phyloP scores from a whole-genome alignment of 1,284 basidiomycete species.

The Quambalaria eucalypti region DNA sequence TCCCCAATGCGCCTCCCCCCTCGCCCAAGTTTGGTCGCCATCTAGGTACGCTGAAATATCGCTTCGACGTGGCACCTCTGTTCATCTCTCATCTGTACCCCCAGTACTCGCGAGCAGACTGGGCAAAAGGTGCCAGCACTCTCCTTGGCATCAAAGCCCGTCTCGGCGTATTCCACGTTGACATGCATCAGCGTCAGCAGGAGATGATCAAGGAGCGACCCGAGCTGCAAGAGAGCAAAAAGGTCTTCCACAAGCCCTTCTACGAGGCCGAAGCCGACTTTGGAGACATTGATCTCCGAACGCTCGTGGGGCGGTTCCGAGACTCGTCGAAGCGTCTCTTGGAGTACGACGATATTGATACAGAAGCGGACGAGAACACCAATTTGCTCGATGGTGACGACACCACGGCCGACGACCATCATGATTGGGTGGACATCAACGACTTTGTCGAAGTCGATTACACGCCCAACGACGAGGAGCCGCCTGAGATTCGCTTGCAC shows the following conservation, averaged over 20 bases:
- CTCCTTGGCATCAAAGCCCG: conserved; percentile 75
- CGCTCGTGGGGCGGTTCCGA: conserved; percentile 68
- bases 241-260: conserved; percentile 65
- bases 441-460: conserved; percentile 79
- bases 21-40: conserved; percentile 84
- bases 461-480: conserved; percentile 53
- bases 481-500: conserved; percentile 60
- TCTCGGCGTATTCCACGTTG: conserved; percentile 71
- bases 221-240: conserved; percentile 22
- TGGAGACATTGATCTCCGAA: conserved; percentile 67
- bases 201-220: conserved; percentile 54
- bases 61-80: conserved; percentile 66
- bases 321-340: conserved; percentile 14
- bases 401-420: conserved; percentile 18
- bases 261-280: conserved; percentile 82
- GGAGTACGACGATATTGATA: conserved; percentile 24
- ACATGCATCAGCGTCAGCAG: conserved; percentile 85
- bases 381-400: conserved; percentile 20
- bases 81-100: conserved; percentile 81
- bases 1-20: conserved; percentile 61
- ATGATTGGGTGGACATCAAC: conserved; percentile 65
- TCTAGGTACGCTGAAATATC: conserved; percentile 86
- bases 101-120: conserved; percentile 66
- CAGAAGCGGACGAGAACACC: conserved; percentile 28
- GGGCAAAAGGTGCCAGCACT: conserved; percentile 67